Evolutionary conservation across 176 grass and related monocot genomes (phyloP), one percentile per base, ranked within the genome.

Genomic region (Elaeis guineensis): DNA sequence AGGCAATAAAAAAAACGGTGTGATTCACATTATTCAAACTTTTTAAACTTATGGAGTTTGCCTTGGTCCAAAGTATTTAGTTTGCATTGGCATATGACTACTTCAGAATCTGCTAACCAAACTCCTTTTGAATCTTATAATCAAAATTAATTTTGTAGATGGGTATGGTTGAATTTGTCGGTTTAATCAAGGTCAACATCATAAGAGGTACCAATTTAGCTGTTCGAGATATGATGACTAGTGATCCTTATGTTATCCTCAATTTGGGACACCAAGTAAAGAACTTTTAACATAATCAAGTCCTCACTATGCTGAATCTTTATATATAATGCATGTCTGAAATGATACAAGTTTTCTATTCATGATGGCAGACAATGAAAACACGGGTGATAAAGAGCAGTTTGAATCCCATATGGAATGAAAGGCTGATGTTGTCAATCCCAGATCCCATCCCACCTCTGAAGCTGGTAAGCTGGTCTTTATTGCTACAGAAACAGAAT

Each of bases 161-260:
- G 66, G 92, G 87, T n/a, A 97, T 97, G 92, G 73, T 97, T 65
- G 92, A 97, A 63, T 97, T 97, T 30, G 59, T 91, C 49, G 92
- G 92, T 64, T 85, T 91, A 71, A 91, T 97, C 26, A 97, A 82
- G 65, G 76, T 97, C 62, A 75, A 85, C 53, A 54, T 97, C 23
- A 73, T 89, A 76, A 91, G 73, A 72, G 93, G 87, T 44, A 79
- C 78, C 66, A 98, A 98, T 78, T 72, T 92, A 72, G 87, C 93
- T 72, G 50, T 98, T 30, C 84, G 87, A 9, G 93, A 98, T 72
- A 25, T 98, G 62, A 82, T 98, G 79, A 85, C 84, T 62, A 98
- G 87, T 8, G 93, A 98, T 70, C 93, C 93, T 71, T 92, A 98
- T 59, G 87, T 92, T 58, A 89, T 89, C 51, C 67, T 98, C 66